Evolutionary conservation across 2,329 filamentous ascomycete genomes (phyloP), one percentile per base, ranked within the genome.

Genomic region (Myriosclerotinia curreyana): DNA sequence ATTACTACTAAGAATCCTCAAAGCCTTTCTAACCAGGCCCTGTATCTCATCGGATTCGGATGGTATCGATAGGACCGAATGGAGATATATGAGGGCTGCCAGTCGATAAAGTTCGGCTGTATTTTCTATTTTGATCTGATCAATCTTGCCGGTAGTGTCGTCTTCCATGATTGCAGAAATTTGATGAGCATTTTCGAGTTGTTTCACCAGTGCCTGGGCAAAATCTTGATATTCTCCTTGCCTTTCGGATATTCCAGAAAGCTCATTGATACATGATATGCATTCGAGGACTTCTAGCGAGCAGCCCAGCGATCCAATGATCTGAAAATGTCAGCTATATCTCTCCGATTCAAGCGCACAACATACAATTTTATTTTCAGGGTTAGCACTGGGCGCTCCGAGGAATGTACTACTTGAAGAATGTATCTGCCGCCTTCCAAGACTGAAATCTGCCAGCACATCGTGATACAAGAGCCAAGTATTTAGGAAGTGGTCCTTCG

Each of bases 381-480:
- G 54, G 8, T 48, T 48, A 11, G 54, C 54, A 20, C 49, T 52
- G 8, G 59, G 36, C 3, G 46, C 25, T 4, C 48, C 59, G 5
- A 44, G 38, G 5, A 53, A 51, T 44, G 59, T 53, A 22, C 3
- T 52, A 28, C 34, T 42, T 15, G 53, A 22, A 25, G 12, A 31
- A 34, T 53, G 22, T 22, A 25, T 52, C 36, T 44, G 46, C 25
- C 46, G 17, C 25, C 36, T 52, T 12, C 38, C 78, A 79, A 78
- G 75, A 22, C 76, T 80, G 64, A 80, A 81, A 12, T 74, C 75
- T 34, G 78, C 78, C 6, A 81, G 72, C 17, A 80, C 76, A 60
- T 80, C 77, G 61, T 81, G 79, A 63, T 82, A 81, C 8, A 79
- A 71, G 50, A 80, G 79, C 80, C 79, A 82, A 1, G 78, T 78